Percentiles rank a stretch among this genome's conserved stretches.
These are phyloP conservation scores for Globisporangium heterothallicum DNA, from an alignment of 352 stramenopile species.

Conservation along the genomic window DNA sequence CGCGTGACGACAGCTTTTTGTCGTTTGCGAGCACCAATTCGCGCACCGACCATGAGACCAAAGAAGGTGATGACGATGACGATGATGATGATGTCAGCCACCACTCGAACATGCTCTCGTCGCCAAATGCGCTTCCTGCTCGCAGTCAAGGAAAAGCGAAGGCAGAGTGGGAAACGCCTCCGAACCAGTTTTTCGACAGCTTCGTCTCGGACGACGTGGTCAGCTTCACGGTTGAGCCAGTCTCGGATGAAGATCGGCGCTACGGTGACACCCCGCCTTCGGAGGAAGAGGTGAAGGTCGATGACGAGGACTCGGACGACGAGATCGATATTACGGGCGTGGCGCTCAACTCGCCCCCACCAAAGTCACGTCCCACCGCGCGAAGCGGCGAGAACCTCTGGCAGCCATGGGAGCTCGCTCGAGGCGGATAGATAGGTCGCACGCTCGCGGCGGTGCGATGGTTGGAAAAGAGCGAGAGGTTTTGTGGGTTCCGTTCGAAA, in stretches of 20 bases:
- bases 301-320: constrained; percentile 39
- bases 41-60: background rate
- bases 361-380: constrained; percentile 20
- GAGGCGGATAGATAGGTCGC: constrained; percentile 25
- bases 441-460: too few relatives aligned
- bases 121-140: constrained; percentile 11
- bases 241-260: constrained; percentile 29
- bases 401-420: constrained; percentile 72
- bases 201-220: constrained; percentile 30
- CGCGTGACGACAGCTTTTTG: constrained; percentile 11
- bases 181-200: constrained; percentile 32
- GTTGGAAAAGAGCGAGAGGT: background rate
- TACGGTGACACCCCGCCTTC: constrained; percentile 22
- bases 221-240: constrained; percentile 27
- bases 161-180: background rate
- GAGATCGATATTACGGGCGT: constrained; percentile 72
- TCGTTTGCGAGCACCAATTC: constrained; percentile 15
- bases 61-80: background rate
- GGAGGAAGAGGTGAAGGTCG: constrained; percentile 38
- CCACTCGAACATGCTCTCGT: constrained; percentile 19
- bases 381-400: constrained; percentile 49
- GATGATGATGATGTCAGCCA: background rate
- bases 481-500: too few relatives aligned
- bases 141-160: constrained; percentile 18
- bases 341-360: constrained; percentile 29